Conservation (phyloP, 2,329 filamentous ascomycete species). For the Septoria linicola region DNA sequence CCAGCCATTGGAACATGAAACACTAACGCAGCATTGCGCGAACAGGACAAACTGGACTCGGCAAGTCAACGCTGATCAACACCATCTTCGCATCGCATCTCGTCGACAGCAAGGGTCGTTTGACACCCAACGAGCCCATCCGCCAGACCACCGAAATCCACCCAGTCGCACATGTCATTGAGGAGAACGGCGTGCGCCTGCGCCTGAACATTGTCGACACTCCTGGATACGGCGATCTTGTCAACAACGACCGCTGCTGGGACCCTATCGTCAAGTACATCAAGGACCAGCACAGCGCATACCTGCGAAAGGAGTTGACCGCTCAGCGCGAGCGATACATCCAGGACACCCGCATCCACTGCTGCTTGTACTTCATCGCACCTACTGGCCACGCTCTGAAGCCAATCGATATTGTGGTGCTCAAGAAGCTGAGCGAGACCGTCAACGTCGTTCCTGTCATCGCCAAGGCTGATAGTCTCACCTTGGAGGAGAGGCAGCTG, state of each 20-base stretch:
- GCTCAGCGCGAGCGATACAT: constrained; percentile 99
- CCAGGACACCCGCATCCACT: constrained; percentile 98
- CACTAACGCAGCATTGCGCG: constrained; percentile 8
- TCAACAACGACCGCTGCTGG: constrained; percentile 99
- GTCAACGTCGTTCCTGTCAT: constrained; percentile 99
- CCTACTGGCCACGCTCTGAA: constrained; percentile 97
- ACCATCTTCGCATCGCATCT: constrained; percentile 99
- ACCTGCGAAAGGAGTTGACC: constrained; percentile 98
- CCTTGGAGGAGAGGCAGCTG: constrained; percentile 86
- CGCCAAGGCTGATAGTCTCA: constrained; percentile 95
- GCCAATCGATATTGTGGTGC: constrained; percentile 97
- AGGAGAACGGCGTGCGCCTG: constrained; percentile 98
- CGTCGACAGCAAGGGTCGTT: constrained; percentile 96
- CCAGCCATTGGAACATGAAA: constrained; percentile 9
- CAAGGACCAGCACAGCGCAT: constrained; percentile 99
- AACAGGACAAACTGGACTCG: constrained; percentile 92
- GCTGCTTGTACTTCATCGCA: constrained; percentile 99
- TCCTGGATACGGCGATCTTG: constrained; percentile 94
- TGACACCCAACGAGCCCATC: constrained; percentile 87
- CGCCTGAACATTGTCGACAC: constrained; percentile 99
- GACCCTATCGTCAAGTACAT: constrained; percentile 99
- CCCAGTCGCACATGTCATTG: constrained; percentile 95
- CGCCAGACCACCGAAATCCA: constrained; percentile 98
- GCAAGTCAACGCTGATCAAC: constrained; percentile 99
- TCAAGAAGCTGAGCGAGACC: constrained; percentile 99